Percentiles rank a stretch among this genome's conserved stretches.
These are phyloP conservation scores for Penicillium capsulatum DNA, from an alignment of 2,329 filamentous ascomycete genomes.

Conservation along the genomic window DNA sequence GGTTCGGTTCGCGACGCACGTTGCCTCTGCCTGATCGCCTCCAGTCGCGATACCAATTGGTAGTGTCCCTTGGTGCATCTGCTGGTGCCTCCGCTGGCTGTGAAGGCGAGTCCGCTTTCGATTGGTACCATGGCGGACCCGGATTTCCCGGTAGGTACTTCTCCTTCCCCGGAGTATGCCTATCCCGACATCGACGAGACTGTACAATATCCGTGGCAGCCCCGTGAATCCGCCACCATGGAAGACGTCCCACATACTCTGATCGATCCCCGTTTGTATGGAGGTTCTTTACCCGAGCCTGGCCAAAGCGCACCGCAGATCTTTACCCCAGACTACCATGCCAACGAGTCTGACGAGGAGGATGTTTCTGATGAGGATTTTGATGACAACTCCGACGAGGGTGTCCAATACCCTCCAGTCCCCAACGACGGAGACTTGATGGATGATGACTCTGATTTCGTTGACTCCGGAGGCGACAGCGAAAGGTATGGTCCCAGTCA, in stretches of 20 bases:
- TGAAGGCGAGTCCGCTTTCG: background rate
- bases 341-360: constrained; percentile 10
- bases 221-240: constrained; percentile 12
- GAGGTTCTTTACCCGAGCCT: constrained; percentile 17
- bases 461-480: constrained; percentile 23
- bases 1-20: constrained; percentile 7
- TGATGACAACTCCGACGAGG: constrained; percentile 1
- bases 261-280: constrained; percentile 35
- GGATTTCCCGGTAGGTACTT: constrained; percentile 11
- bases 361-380: constrained; percentile 17
- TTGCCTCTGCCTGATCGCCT: constrained; percentile 5
- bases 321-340: constrained; percentile 7
- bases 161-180: constrained; percentile 19
- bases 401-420: constrained; percentile 1
- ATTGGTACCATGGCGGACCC: constrained; percentile 13
- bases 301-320: background rate
- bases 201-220: constrained; percentile 33
- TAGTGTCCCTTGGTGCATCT: too few species aligned
- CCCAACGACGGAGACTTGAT: constrained; percentile 11
- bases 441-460: constrained; percentile 26
- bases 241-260: constrained; percentile 22
- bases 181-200: constrained; percentile 36
- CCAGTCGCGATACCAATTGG: background rate
- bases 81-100: background rate
- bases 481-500: constrained; percentile 22